Conservation (phyloP, 2,329 filamentous ascomycete species). For the Bipolaris oryzae region DNA sequence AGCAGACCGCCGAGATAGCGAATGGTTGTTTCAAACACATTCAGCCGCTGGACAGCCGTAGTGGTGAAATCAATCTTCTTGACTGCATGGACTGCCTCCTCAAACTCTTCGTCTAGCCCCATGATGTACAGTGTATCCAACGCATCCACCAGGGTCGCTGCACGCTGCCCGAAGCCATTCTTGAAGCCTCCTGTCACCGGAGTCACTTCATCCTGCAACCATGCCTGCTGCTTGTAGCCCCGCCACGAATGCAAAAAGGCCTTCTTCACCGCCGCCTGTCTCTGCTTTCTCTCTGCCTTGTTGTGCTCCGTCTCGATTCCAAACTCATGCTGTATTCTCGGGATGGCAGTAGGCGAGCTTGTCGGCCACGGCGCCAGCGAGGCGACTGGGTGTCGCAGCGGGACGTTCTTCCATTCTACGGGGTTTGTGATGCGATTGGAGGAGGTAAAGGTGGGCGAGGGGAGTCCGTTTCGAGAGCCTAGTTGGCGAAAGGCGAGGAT, state of each 20-base stretch:
- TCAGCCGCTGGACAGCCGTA: constrained; percentile 42
- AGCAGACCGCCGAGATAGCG: constrained; percentile 48
- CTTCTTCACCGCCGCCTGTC: constrained; percentile 45
- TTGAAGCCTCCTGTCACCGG: constrained; percentile 57
- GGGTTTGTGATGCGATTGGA: constrained; percentile 36
- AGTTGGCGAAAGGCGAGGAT: constrained; percentile 43
- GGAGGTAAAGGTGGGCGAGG: constrained; percentile 29
- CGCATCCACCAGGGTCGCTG: constrained; percentile 64
- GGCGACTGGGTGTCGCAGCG: constrained; percentile 39
- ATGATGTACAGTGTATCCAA: constrained; percentile 69
- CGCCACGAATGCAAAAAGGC: constrained; percentile 52
- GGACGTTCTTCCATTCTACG: constrained; percentile 44
- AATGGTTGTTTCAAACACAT: constrained; percentile 51
- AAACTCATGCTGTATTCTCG: constrained; percentile 48
- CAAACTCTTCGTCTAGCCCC: constrained; percentile 63
- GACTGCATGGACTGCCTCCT: constrained; percentile 58
- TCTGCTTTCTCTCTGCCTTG: constrained; percentile 37
- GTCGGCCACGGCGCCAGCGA: constrained; percentile 42
- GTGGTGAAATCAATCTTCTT: constrained; percentile 61
- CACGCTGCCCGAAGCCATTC: constrained; percentile 61
- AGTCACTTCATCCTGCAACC: constrained; percentile 59
- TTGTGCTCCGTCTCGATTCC: constrained; percentile 42
- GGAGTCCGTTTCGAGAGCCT: constrained; percentile 22
- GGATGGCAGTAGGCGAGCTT: constrained; percentile 37
- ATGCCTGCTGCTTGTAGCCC: constrained; percentile 60